Conservation (phyloP, 2,329 filamentous ascomycete species). For the Colletotrichum tamarilloi region DNA sequence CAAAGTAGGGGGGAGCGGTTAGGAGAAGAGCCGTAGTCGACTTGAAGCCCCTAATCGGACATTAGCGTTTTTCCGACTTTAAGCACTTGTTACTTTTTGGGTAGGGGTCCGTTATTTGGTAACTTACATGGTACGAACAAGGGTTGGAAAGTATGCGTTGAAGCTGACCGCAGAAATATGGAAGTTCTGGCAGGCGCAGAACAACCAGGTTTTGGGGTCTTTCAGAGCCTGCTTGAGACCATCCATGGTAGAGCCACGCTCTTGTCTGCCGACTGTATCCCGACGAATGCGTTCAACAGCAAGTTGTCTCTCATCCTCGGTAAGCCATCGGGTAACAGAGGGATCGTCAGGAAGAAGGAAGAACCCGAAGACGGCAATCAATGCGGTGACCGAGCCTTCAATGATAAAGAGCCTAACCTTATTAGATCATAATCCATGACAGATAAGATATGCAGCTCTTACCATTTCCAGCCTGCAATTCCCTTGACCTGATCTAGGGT, state of each 20-base stretch:
- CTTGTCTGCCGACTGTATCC: slow-evolving; percentile 27
- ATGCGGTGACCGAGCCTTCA: slow-evolving; percentile 47
- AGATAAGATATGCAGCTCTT: neutral
- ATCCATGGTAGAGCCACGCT: slow-evolving; percentile 20
- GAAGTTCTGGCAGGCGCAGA: slow-evolving; percentile 9
- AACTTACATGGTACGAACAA: slow-evolving; percentile 34
- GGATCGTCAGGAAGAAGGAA: slow-evolving; percentile 51
- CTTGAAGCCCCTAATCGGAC: slow-evolving; percentile 7
- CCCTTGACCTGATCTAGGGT: slow-evolving; percentile 23
- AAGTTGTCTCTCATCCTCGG: slow-evolving; percentile 22
- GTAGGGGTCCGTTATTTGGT: neutral
- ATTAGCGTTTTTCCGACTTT: neutral
- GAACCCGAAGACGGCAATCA: slow-evolving; percentile 51
- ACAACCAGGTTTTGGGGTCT: slow-evolving; percentile 43
- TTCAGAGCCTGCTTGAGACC: slow-evolving; percentile 30
- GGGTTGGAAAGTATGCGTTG: slow-evolving; percentile 39
- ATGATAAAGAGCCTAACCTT: slow-evolving; percentile 22
- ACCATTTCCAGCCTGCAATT: slow-evolving; percentile 32
- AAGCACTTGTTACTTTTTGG: neutral
- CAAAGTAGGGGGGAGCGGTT: slow-evolving; percentile 37
- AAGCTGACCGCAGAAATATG: slow-evolving; percentile 36
- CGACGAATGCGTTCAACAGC: slow-evolving; percentile 22
- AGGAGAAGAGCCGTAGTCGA: slow-evolving; percentile 48
- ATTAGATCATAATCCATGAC: neutral
- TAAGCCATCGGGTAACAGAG: slow-evolving; percentile 25